A percentile compares a stretch with the other conserved stretches of the same genome.
Conservation (phyloP, 441 rosid species). For the Populus hybrid region DNA sequence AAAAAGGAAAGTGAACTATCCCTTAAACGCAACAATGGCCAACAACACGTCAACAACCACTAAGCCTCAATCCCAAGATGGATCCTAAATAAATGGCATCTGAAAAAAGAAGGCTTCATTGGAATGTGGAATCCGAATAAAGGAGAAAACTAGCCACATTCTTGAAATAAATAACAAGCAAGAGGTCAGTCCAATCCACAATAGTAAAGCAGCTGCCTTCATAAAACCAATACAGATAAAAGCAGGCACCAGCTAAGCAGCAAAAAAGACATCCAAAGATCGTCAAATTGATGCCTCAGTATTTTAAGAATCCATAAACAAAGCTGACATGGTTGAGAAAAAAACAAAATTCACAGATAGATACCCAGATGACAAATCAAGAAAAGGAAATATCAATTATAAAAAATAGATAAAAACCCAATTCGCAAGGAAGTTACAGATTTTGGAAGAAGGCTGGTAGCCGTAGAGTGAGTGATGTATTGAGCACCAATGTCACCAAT, state of each 20-base stretch:
- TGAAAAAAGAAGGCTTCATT: neutral
- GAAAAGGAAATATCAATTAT: neutral
- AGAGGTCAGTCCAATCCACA: neutral
- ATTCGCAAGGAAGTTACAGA: conserved; percentile 28
- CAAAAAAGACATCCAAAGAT: neutral
- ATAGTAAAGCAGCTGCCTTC: neutral
- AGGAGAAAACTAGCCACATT: neutral
- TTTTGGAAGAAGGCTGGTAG: conserved; percentile 41
- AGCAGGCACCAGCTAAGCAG: neutral
- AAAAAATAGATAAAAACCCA: conserved; percentile 6
- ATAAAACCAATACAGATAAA: neutral
- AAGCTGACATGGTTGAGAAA: neutral
- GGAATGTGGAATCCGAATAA: neutral
- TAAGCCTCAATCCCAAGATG: neutral
- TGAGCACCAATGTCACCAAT: conserved; percentile 90
- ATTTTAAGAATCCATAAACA: neutral
- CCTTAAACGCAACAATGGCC: neutral
- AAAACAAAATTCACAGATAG: neutral
- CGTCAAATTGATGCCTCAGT: conserved; percentile 1
- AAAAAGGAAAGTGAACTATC: neutral
- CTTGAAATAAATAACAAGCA: neutral
- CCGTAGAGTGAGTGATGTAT: conserved; percentile 79
- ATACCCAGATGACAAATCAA: conserved; percentile 10
- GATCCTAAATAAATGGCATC: conserved; percentile 1
- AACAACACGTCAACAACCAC: neutral